Evolutionary conservation across 805 yeast genomes (phyloP), one percentile per base, ranked within the genome.

Genomic region (Kregervanrija pseudodelftensis): DNA sequence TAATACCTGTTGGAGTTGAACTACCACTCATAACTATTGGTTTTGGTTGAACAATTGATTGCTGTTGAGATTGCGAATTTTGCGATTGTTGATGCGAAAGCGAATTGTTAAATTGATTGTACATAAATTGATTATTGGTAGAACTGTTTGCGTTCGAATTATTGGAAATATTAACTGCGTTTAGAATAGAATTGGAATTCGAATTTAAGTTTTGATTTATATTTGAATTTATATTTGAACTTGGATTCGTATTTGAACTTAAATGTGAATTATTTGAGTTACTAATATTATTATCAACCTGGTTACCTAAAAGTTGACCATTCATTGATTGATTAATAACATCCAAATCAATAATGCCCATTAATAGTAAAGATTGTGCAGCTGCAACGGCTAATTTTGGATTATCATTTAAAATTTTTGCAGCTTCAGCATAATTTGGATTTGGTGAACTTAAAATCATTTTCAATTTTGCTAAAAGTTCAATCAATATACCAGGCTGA

Each of bases 261-360:
- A 32, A 12, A 33, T 37, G 12, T 11, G 17, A 4, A 22, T 14
- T n/a, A 30, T 37, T 36, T 10, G 46, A 28, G 15, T 34, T 12
- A 16, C 9, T 14, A 35, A 16, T 35, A 16, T 12, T 11, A 15
- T 22, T 22, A 22, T 22, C 28, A 22, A 22, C 8, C 28, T 22
- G 28, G 28, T 22, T 22, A 7, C 28, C 43, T 13, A 28, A 33
- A 33, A 40, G 34, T 13, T 52, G 54, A 16, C 45, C 50, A n/a
- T 50, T 32, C 62, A 59, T 55, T 12, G 85, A 77, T 48, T 79
- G 76, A 33, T 72, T 70, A n/a, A 84, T 77, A n/a, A 81, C 83
- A 38, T 77, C 79, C 34, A 73, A 69, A 58, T 83, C 85, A 16
- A 85, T 77, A 37, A 85, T 71, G 1, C 93, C 95, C 90, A 85